phyloP scores from a whole-genome alignment of 257 asterid species.

The Coffea eugenioides region DNA sequence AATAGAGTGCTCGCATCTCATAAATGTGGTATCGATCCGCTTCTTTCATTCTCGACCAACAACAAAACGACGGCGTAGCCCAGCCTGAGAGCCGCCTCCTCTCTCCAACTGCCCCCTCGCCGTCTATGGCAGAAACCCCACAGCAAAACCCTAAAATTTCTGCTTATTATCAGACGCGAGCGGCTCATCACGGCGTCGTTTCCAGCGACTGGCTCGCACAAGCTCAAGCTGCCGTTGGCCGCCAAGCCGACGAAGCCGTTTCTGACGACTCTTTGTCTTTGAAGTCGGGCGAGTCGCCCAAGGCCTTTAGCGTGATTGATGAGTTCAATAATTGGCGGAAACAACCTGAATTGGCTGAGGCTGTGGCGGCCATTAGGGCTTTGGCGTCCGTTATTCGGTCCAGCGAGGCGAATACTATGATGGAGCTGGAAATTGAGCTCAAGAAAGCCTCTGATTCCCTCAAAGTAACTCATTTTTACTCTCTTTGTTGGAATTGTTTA shows the following conservation, averaged over 20 bases:
- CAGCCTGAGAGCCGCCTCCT: conserved; percentile 33
- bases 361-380: conserved; percentile 96
- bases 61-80: conserved; percentile 31
- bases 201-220: conserved; percentile 94
- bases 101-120: conserved; percentile 28
- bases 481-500: background rate
- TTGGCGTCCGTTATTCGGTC: conserved; percentile 86
- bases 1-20: background rate
- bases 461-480: conserved; percentile 41
- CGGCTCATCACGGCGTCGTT: conserved; percentile 88
- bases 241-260: conserved; percentile 30
- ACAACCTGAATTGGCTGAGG: conserved; percentile 94
- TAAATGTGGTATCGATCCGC: conserved; percentile 55
- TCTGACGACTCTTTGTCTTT: conserved; percentile 24
- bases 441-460: conserved; percentile 82
- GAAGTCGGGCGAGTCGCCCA: conserved; percentile 29
- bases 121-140: conserved; percentile 48
- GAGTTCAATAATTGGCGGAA: conserved; percentile 85
- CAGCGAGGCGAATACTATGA: conserved; percentile 83
- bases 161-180: conserved; percentile 79
- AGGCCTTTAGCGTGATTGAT: conserved; percentile 62
- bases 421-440: conserved; percentile 94
- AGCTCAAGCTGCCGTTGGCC: conserved; percentile 67
- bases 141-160: conserved; percentile 53
- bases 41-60: conserved; percentile 45